Evolutionary conservation across 495 filamentous ascomycete genomes (phyloP).

Genomic region (Lophiotrema nucula): DNA sequence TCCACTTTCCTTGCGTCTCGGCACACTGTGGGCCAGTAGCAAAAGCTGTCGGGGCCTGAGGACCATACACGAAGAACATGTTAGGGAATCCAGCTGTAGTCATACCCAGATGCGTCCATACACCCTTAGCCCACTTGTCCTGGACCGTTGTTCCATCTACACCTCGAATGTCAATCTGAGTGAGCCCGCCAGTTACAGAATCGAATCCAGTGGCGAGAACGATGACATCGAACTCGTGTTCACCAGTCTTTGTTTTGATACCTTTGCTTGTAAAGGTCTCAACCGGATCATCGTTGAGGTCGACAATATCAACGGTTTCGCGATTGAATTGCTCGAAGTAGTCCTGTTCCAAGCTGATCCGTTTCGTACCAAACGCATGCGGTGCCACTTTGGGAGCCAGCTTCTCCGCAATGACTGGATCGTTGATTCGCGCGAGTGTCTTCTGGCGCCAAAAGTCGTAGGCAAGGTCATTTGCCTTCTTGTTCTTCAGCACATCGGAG

Average conservation of each 20-base stretch:
- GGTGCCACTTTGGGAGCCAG: constrained; percentile 33
- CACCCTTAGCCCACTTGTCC: constrained; percentile 36
- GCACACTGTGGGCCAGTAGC: constrained; percentile 16
- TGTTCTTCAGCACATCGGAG: constrained; percentile 23
- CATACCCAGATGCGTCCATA: constrained; percentile 38
- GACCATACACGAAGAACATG: constrained; percentile 44
- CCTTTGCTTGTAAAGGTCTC: constrained; percentile 20
- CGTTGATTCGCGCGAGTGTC: constrained; percentile 41
- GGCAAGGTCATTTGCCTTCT: constrained; percentile 34
- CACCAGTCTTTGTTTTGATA: constrained; percentile 14
- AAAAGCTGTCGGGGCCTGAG: constrained; percentile 34
- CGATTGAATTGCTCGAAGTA: constrained; percentile 45
- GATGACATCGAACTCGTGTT: constrained; percentile 19
- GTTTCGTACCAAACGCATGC: constrained; percentile 32
- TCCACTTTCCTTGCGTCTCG: constrained; percentile 12
- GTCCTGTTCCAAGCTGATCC: constrained; percentile 36
- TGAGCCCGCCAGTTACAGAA: constrained; percentile 40
- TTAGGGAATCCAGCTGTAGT: constrained; percentile 40
- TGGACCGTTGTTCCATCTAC: constrained; percentile 30
- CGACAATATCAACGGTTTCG: constrained; percentile 41
- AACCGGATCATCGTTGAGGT: constrained; percentile 38
- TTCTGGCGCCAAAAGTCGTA: constrained; percentile 39
- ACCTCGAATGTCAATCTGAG: constrained; percentile 36
- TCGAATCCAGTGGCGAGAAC: constrained; percentile 42
- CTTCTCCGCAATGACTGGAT: constrained; percentile 43